A percentile compares a stretch with the other conserved stretches of the same genome.
Evolutionary conservation across 129 eudicot genomes (phyloP).

Genomic region (Escallonia herrerae): DNA sequence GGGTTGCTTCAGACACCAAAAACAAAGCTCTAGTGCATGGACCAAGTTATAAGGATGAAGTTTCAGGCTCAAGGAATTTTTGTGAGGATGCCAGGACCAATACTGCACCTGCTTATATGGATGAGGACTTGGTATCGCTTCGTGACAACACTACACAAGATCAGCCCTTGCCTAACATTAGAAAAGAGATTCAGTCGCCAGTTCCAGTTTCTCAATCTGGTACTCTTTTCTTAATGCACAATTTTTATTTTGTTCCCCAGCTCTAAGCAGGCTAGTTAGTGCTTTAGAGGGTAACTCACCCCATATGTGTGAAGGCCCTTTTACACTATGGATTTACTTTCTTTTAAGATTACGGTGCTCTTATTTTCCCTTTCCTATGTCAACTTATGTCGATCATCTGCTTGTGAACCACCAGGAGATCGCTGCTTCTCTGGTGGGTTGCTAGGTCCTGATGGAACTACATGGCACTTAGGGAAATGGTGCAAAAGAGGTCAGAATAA

Average conservation of each 20-base stretch:
- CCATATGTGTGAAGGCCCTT: not conserved
- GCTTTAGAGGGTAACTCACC: not conserved
- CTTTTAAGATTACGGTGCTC: not conserved
- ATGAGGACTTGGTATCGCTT: conserved; percentile 32
- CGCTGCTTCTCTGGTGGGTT: conserved; percentile 66
- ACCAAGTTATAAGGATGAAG: conserved; percentile 14
- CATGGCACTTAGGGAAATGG: conserved; percentile 82
- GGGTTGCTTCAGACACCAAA: conserved; percentile 11
- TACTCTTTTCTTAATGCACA: conserved; percentile 8
- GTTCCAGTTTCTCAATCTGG: conserved; percentile 50
- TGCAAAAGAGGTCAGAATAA: conserved; percentile 55
- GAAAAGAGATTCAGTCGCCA: conserved; percentile 29
- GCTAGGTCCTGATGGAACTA: conserved; percentile 83
- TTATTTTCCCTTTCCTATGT: too few relatives aligned
- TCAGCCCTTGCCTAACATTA: conserved; percentile 23
- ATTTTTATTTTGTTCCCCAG: not conserved
- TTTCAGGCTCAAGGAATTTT: conserved; percentile 9
- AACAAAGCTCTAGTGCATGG: conserved; percentile 12
- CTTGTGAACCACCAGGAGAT: conserved; percentile 33
- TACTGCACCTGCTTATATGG: conserved; percentile 2
- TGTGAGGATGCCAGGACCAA: not conserved
- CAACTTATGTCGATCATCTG: not conserved
- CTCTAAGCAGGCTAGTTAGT: not conserved
- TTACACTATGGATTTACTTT: not conserved
- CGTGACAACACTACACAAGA: conserved; percentile 28